Base-by-base conservation (phyloP, 2,329 filamentous ascomycete species). In the Diatrype stigma region DNA sequence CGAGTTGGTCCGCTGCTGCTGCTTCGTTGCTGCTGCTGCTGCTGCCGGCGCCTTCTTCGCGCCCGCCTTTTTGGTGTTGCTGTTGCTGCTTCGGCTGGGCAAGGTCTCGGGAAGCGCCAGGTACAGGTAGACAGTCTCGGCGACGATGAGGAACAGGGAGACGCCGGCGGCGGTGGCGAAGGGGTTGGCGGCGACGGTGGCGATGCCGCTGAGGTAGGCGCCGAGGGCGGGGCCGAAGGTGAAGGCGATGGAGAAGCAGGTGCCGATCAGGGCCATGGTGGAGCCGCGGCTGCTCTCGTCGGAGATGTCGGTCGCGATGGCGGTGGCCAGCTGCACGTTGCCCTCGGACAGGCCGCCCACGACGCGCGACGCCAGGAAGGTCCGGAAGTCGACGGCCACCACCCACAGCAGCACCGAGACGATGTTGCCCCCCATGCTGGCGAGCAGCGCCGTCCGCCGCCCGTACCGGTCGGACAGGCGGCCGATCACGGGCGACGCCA, bases 241-340 rank as follows among this genome's bases (percentile, higher is more conserved):
- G 67, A 99, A 99, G 17, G 94, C 94, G 60, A 99, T 86, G 55
- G 90, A 96, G 73, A 99, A 99, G 73, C 94, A 97, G 14, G 89
- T 92, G 52, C 94, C 94, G 26, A 99, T 93, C 49, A 99, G 78
- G 7, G 94, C 94, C 90, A 99, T 96, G 40, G 94, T 96, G 19
- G 90, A 85, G 21, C 93, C 90, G 26, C 94, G 84, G 63, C 86
- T 87, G 51, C 81, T 80, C 60, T 93, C 87, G 62, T 95, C 91
- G 42, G 90, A 96, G 58, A 99, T 92, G 68, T 99, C 94, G 37
- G 93, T 94, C 17, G 94, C 94, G 68, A 99, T 97, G 40, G 94
- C 93, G 56, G 93, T 94, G 4, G 94, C 93, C 14, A 99, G 79
- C 74, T 99, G 94, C 2, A 99, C 89, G 62, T 99, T 99, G 56